Base-by-base conservation (phyloP, 768 basidiomycete genomes). In the Mycena epipterygia region DNA sequence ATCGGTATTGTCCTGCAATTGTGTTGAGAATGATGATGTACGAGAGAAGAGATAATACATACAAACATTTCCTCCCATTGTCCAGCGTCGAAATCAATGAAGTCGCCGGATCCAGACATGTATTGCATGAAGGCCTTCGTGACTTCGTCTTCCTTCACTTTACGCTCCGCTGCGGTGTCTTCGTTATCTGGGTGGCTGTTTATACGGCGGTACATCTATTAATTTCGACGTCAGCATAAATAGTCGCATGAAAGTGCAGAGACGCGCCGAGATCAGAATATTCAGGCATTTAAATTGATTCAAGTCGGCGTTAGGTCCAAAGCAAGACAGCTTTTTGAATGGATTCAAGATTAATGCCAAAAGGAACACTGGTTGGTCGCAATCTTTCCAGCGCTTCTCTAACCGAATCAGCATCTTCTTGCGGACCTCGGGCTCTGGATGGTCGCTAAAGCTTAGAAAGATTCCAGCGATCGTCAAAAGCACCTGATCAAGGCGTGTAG, bases 321-420 rank as follows among this genome's bases (percentile, higher is more conserved):
- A 81, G n/a, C 72, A 70, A 27, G 74, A 76, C 57, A 81, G 19
- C 7, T 72, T 72, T 55, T 81, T 72, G 19, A 73, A 80, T 1
- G 76, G 79, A 59, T 81, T 80, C 8, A 81, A 72, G 37, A 66
- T 59, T 11, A 71, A 23, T 8, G 70, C 41, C 25, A 67, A 51
- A 21, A 71, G 11, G 32, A 71, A 56, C 6, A 71, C 13, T 2
- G 57, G 27, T 30, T 71, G 70, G 32, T 71, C n/a, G n/a, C n/a
- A n/a, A n/a, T n/a, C n/a, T n/a, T n/a, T n/a, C n/a, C n/a, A n/a
- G n/a, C n/a, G n/a, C 51, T 65, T 66, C 30, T 71, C 70, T 7
- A 71, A 12, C 3, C 70, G 64, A 29, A 57, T 51, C 5, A 49
- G 21, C 70, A 71, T 71, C 52, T 21, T 29, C 14, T 32, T 30